Evolutionary conservation across 805 yeast genomes (phyloP), one percentile per base, ranked within the genome.

Genomic region (Saturnispora hagleri): DNA sequence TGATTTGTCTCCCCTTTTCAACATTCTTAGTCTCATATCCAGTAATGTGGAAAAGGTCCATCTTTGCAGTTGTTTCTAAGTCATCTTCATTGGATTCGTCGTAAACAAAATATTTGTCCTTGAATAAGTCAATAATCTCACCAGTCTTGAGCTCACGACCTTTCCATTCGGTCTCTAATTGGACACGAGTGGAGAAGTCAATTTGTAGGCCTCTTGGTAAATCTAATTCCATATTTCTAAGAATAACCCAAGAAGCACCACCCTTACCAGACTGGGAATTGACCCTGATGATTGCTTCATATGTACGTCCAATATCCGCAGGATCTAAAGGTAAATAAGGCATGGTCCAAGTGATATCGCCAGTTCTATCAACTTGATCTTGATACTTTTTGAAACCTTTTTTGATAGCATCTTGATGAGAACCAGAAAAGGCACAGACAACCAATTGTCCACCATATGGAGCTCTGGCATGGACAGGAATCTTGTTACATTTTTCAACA

Each of bases 231-330:
- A 87, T 74, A 58, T 79, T 77, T 57, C 87, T 76, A 63, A 86
- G 73, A 62, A 86, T 84, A 58, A 87, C 83, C 93, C 95, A 86
- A 5, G 95, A 87, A 10, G 91, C 85, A 58, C 95, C 95, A 61
- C 95, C 95, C 69, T 86, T 86, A 55, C 95, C 95, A 26, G 87
- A 79, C 69, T 86, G 95, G 12, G 93, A 86, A 69, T 86, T 86
- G 65, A 86, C 93, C 63, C 95, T 80, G 60, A 86, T 86, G 51
- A 87, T 86, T n/a, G 95, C 93, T 69, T 87, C 95, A 70, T 87
- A 87, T n/a, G 84, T 84, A 66, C 93, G 79, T 48, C 95, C 95
- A 60, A 86, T 82, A 65, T 87, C 95, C 58, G 78, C 74, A 45
- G 95, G 95, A 64, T 86, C 95, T 62, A 87, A 74, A 28, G 95